A percentile compares a stretch with the other conserved stretches of the same genome.
These are phyloP conservation scores for Hirschioporus abietinus DNA, from an alignment of 768 basidiomycete genomes.

Conservation along the genomic window DNA sequence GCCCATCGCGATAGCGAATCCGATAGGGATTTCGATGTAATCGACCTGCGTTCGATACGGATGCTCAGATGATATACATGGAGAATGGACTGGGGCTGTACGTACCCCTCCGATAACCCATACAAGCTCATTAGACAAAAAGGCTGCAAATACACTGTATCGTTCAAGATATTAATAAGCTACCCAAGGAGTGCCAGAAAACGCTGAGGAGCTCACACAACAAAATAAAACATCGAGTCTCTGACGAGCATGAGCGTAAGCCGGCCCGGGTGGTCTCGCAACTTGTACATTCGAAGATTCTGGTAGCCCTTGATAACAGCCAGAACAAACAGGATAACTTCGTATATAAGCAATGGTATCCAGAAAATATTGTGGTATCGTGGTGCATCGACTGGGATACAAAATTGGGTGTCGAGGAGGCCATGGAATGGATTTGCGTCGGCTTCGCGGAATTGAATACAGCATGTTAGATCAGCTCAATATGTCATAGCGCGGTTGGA, in stretches of 20 bases:
- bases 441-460: not conserved
- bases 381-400: conserved; percentile 35
- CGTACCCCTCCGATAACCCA: conserved; percentile 26
- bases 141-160: conserved; percentile 35
- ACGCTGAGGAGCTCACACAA: conserved; percentile 38
- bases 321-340: conserved; percentile 45
- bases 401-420: conserved; percentile 31
- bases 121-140: conserved; percentile 35
- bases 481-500: not conserved
- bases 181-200: not conserved
- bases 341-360: conserved; percentile 54
- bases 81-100: conserved; percentile 8
- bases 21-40: conserved; percentile 49
- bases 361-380: conserved; percentile 50
- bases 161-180: not conserved
- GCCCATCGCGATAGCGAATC: conserved; percentile 53
- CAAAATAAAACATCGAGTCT: conserved; percentile 53
- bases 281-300: conserved; percentile 22
- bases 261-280: conserved; percentile 27
- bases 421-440: conserved; percentile 1
- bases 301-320: conserved; percentile 47
- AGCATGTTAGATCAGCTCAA: no score
- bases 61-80: not conserved
- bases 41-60: conserved; percentile 21
- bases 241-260: conserved; percentile 37